A percentile compares a stretch with the other conserved stretches of the same genome.
Evolutionary conservation across 495 filamentous ascomycete genomes (phyloP).

Genomic region (Copromyces sp.): DNA sequence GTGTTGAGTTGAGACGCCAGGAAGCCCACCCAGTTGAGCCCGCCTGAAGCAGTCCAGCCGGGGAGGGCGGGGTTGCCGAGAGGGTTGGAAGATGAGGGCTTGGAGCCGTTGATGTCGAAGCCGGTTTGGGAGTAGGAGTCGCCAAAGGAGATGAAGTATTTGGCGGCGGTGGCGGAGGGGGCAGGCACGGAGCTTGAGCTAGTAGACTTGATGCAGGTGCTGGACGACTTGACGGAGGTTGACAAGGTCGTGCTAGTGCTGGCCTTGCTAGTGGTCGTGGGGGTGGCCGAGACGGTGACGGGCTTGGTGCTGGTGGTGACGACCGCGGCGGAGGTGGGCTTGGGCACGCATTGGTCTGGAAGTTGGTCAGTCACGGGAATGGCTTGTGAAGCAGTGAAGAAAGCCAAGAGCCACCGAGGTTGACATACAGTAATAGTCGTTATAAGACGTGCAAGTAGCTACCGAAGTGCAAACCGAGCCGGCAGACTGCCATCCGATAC

Average conservation of each 20-base stretch:
- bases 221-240: background rate
- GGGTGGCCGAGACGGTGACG: background rate
- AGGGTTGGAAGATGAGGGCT: slow-evolving; percentile 55
- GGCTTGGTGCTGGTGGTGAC: background rate
- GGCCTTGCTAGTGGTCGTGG: background rate
- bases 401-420: background rate
- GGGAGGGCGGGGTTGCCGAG: slow-evolving; percentile 66
- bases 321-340: background rate
- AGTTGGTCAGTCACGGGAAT: background rate
- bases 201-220: background rate
- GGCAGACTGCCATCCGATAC: slow-evolving; percentile 4
- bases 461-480: slow-evolving; percentile 11
- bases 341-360: background rate
- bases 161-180: slow-evolving; percentile 1
- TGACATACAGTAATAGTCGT: slow-evolving; percentile 14
- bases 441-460: slow-evolving; percentile 9
- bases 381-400: background rate
- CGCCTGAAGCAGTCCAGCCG: slow-evolving; percentile 48
- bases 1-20: slow-evolving; percentile 52
- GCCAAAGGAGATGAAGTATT: slow-evolving; percentile 34
- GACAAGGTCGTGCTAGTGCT: background rate
- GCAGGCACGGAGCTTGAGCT: background rate
- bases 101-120: slow-evolving; percentile 51
- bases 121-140: slow-evolving; percentile 46
- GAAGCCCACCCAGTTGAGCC: slow-evolving; percentile 60